Base-by-base conservation (phyloP, 2,329 filamentous ascomycete species). In the Penicillium sp. region DNA sequence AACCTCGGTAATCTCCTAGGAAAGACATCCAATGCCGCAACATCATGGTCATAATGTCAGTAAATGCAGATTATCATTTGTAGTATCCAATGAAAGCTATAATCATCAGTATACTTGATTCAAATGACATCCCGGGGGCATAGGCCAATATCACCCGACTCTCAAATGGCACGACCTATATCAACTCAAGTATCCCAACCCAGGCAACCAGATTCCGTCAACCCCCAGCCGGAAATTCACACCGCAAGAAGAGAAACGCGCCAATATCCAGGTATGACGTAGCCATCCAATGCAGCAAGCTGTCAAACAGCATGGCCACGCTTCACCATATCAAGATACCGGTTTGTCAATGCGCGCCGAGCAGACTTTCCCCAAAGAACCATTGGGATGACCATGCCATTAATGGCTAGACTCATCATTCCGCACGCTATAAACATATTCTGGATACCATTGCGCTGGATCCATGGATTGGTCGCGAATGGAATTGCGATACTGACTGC, bases 381-480 rank as follows among this genome's bases (percentile, higher is more conserved):
- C 63, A 71, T 69, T 2, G 62, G 67, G 10, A 69, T 41, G 9
- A 63, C 59, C 12, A 63, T 49, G 15, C 50, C 9, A 2, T 58
- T 62, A 9, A 70, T 41, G 0, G 31, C 67, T 4, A 71, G 54
- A 49, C 62, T 67, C 23, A 71, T 61, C 21, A 68, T 66, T 2
- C 69, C 70, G 43, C 61, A 68, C 2, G 63, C 50, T 35, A 71
- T 60, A 21, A 69, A 70, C 67, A 69, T 70, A 6, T 67, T 68
- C 10, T 63, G 65, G 1, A 69, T 21, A 3, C 68, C 69, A 27
- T 62, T 61, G 3, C 43, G 48, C 13, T 61, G 19, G 15, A 72
- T 68, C 72, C 70, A 74, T 4, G 71, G 68, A 1, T 51, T 60
- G 1, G 71, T 67, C 3, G 66, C 69, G n/a, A 73, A 71, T 2